phyloP scores from a whole-genome alignment of 129 eudicot genomes.

The Solidago caesia region DNA sequence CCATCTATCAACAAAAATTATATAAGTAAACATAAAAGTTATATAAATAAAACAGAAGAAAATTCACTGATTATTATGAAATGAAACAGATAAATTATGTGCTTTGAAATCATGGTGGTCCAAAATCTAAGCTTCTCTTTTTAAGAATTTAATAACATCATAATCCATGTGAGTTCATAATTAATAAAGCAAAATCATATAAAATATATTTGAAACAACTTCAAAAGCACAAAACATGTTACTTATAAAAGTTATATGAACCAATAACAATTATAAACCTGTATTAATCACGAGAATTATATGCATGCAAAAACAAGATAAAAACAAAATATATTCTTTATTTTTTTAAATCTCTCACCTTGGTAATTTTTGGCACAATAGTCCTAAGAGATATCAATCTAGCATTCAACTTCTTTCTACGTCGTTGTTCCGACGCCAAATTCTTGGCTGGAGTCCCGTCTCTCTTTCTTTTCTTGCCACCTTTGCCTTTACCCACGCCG shows the following conservation, averaged over 20 bases:
- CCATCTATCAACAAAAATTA: conserved; percentile 51
- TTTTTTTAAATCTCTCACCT: conserved; percentile 38
- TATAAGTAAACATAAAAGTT: background rate
- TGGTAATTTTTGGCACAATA: conserved; percentile 82
- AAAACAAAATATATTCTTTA: background rate
- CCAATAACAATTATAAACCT: too few relatives aligned
- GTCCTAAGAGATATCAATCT: conserved; percentile 76
- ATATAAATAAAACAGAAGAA: too few relatives aligned
- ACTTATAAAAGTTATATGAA: too few relatives aligned
- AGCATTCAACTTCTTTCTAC: conserved; percentile 84
- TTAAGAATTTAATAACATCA: conserved; percentile 18
- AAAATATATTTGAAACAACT: background rate
- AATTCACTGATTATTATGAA: too few relatives aligned
- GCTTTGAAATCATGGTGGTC: too few relatives aligned
- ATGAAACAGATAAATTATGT: too few relatives aligned
- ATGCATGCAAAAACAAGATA: conserved; percentile 14
- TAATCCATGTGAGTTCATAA: conserved; percentile 23
- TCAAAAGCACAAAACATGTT: background rate
- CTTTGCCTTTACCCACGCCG: conserved; percentile 4
- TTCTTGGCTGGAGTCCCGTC: conserved; percentile 85
- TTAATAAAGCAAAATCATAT: background rate
- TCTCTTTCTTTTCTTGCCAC: conserved; percentile 31
- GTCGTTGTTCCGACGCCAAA: conserved; percentile 77
- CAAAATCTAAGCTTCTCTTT: too few relatives aligned
- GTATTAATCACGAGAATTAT: conserved; percentile 37